Conservation (phyloP, 2,329 filamentous ascomycete species). For the Didymella lethalis region DNA sequence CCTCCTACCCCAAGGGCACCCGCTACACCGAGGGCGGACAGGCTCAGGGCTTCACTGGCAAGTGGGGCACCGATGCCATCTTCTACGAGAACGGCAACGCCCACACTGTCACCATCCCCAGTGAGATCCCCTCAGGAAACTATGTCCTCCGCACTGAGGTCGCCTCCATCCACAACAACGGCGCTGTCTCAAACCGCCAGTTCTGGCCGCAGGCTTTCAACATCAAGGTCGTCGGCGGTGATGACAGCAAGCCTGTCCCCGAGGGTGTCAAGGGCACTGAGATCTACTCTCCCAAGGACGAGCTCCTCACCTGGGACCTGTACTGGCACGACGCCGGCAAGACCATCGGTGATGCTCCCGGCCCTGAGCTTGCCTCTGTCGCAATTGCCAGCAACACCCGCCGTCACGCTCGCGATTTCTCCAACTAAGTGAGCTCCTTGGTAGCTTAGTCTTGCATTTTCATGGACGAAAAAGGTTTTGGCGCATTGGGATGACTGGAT, state of each 20-base stretch:
- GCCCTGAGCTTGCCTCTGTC: conserved; percentile 33
- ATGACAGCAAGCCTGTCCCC: conserved; percentile 35
- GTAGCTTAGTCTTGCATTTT: conserved; percentile 2
- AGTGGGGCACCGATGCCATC: conserved; percentile 46
- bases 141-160: conserved; percentile 49
- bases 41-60: conserved; percentile 35
- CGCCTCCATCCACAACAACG: conserved; percentile 47
- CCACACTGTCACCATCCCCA: conserved; percentile 45
- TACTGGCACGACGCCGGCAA: conserved; percentile 43
- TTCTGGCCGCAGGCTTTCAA: conserved; percentile 50
- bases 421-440: conserved; percentile 30
- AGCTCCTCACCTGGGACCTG: conserved; percentile 40
- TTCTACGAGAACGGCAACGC: conserved; percentile 46
- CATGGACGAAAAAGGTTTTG: conserved; percentile 1
- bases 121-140: conserved; percentile 44
- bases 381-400: conserved; percentile 24
- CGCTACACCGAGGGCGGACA: conserved; percentile 34
- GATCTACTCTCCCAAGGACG: conserved; percentile 39
- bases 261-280: conserved; percentile 42
- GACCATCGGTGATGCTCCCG: conserved; percentile 34
- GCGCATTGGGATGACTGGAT: conserved; percentile 12
- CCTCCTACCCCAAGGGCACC: conserved; percentile 38
- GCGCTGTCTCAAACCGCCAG: conserved; percentile 41
- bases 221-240: conserved; percentile 44
- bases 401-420: conserved; percentile 40